Percentiles rank a stretch among this genome's conserved stretches.
Evolutionary conservation across 2,329 filamentous ascomycete species (phyloP).

Genomic region (Metarhizium anisopliae): DNA sequence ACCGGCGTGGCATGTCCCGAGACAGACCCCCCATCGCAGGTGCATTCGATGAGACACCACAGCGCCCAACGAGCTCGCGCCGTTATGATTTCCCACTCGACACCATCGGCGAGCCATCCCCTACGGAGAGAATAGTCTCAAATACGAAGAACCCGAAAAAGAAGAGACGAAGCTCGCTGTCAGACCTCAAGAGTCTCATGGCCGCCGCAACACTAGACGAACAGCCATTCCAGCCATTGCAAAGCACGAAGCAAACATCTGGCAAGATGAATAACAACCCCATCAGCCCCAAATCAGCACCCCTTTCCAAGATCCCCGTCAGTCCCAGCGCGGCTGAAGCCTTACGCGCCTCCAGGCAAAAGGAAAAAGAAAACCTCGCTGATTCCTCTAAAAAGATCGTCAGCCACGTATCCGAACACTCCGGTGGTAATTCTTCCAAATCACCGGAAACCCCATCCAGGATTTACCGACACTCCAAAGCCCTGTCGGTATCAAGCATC

Average conservation of each 20-base stretch:
- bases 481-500: constrained; percentile 44
- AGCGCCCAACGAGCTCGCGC: constrained; percentile 49
- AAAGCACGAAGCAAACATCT: constrained; percentile 43
- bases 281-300: constrained; percentile 32
- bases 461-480: constrained; percentile 34
- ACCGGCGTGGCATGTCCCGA: constrained; percentile 43
- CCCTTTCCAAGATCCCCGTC: constrained; percentile 43
- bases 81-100: constrained; percentile 46
- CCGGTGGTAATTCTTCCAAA: constrained; percentile 5
- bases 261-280: constrained; percentile 42
- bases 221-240: constrained; percentile 36
- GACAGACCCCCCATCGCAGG: constrained; percentile 53
- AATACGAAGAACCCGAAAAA: constrained; percentile 44
- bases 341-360: constrained; percentile 36
- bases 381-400: constrained; percentile 4
- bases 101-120: constrained; percentile 50
- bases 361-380: constrained; percentile 32
- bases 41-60: constrained; percentile 49
- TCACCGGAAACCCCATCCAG: constrained; percentile 17
- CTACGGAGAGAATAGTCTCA: constrained; percentile 23
- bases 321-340: constrained; percentile 33
- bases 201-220: constrained; percentile 43
- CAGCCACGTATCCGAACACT: background rate
- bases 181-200: constrained; percentile 69
- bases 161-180: constrained; percentile 85